A percentile compares a stretch with the other conserved stretches of the same genome.
Conservation (phyloP, 257 asterid species). For the Salvia rosmarinus region DNA sequence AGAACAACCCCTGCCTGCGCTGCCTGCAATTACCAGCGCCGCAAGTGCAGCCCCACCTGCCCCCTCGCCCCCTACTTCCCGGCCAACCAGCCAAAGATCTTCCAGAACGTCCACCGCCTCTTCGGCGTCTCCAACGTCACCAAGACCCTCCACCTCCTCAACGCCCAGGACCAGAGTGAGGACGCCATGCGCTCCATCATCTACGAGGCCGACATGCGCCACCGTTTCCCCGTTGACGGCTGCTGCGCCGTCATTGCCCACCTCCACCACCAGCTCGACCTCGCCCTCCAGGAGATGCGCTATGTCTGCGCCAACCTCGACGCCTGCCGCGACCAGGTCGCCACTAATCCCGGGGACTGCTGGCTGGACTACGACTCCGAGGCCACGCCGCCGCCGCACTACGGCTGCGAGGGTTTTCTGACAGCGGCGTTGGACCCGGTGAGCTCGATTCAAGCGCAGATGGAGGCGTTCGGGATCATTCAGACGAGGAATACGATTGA, state of each 20-base stretch:
- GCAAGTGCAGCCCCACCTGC: conserved; percentile 57
- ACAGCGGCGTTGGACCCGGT: no score
- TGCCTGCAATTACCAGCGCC: conserved; percentile 72
- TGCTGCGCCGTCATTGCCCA: conserved; percentile 44
- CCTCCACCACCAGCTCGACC: conserved; percentile 35
- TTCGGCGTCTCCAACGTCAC: conserved; percentile 65
- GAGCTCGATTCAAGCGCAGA: neutral
- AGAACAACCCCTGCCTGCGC: conserved; percentile 74
- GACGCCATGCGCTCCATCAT: conserved; percentile 77
- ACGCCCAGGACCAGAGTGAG: conserved; percentile 36
- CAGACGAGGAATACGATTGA: neutral
- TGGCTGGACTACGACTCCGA: neutral
- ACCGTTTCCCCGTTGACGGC: conserved; percentile 54
- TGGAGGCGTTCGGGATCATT: neutral
- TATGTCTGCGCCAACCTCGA: conserved; percentile 39
- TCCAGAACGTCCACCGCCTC: conserved; percentile 63
- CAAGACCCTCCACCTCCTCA: conserved; percentile 36
- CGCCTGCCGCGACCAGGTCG: neutral
- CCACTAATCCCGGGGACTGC: neutral
- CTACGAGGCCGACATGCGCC: conserved; percentile 65
- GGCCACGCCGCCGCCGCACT: neutral
- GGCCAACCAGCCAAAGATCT: conserved; percentile 49
- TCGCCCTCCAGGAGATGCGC: conserved; percentile 39
- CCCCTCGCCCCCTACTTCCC: conserved; percentile 75
- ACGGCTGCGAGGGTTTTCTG: neutral